Conservation (phyloP, 1,139 yeast genomes). For the Blastobotrys indianensis region DNA sequence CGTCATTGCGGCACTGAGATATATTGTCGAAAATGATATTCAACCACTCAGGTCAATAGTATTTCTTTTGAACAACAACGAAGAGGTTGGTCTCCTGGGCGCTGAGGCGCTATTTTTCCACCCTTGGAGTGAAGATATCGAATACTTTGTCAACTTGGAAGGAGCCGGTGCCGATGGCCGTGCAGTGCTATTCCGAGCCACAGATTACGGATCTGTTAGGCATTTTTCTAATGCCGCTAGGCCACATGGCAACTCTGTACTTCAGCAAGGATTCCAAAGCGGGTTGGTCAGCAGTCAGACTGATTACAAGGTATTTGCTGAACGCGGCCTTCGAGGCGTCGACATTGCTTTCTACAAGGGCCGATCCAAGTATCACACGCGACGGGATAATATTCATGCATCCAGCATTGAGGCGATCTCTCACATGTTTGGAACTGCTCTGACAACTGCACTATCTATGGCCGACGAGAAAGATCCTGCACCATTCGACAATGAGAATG, state of each 20-base stretch:
- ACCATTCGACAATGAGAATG: slow-evolving; percentile 32
- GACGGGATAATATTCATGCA: slow-evolving; percentile 60
- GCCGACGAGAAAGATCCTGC: slow-evolving; percentile 35
- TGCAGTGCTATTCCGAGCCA: slow-evolving; percentile 75
- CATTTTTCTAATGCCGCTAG: slow-evolving; percentile 42
- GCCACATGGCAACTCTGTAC: slow-evolving; percentile 74
- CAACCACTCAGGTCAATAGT: slow-evolving; percentile 68
- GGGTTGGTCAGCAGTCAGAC: slow-evolving; percentile 77
- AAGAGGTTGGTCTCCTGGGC: slow-evolving; percentile 84
- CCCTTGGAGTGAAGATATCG: slow-evolving; percentile 62
- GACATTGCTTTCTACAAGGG: slow-evolving; percentile 75
- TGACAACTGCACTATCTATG: slow-evolving; percentile 50
- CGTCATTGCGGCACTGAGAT: slow-evolving; percentile 61
- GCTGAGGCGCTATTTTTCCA: slow-evolving; percentile 71
- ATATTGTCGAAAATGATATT: slow-evolving; percentile 38
- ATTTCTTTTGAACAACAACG: slow-evolving; percentile 84
- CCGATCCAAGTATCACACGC: slow-evolving; percentile 77
- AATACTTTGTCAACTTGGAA: slow-evolving; percentile 74
- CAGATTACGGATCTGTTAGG: slow-evolving; percentile 69
- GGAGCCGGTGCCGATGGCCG: slow-evolving; percentile 97
- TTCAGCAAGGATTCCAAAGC: slow-evolving; percentile 75
- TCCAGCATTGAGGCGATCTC: slow-evolving; percentile 63
- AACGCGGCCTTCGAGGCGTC: slow-evolving; percentile 59
- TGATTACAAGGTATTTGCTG: slow-evolving; percentile 68
- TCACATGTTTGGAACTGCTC: slow-evolving; percentile 72